Evolutionary conservation across 495 filamentous ascomycete genomes (phyloP).

Genomic region (Hypomontagnella submonticulosa): DNA sequence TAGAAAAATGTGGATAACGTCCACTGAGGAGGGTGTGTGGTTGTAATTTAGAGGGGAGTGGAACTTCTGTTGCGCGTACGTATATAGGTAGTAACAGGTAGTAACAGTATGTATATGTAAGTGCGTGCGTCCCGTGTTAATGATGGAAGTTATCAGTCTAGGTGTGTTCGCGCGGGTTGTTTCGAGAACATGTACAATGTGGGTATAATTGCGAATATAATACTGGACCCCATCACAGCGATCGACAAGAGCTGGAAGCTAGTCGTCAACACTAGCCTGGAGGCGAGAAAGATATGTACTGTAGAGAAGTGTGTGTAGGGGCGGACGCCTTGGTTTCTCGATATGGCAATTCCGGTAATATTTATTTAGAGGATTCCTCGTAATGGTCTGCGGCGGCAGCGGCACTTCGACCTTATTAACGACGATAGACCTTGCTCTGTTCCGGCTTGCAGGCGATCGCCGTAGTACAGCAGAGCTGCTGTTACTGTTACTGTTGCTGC

Average conservation of each 20-base stretch:
- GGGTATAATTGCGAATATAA: conserved; percentile 26
- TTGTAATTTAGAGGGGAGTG: conserved; percentile 41
- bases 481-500: conserved; percentile 18
- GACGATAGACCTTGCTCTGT: conserved; percentile 23
- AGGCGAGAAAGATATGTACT: background rate
- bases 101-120: conserved; percentile 6
- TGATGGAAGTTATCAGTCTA: conserved; percentile 23
- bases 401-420: conserved; percentile 34
- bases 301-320: background rate
- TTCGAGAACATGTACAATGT: conserved; percentile 42
- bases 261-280: background rate
- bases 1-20: conserved; percentile 26
- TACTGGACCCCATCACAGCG: conserved; percentile 30
- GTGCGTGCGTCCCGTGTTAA: conserved; percentile 22
- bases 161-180: conserved; percentile 34
- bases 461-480: conserved; percentile 11
- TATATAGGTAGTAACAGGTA: conserved; percentile 10
- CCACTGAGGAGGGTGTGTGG: conserved; percentile 40
- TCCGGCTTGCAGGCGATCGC: conserved; percentile 37
- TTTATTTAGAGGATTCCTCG: conserved; percentile 19
- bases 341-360: conserved; percentile 19
- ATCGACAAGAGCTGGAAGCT: conserved; percentile 37
- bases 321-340: conserved; percentile 14
- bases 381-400: conserved; percentile 19
- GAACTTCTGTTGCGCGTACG: conserved; percentile 27